Base-by-base conservation (phyloP, 176 grass and related monocot species). In the Triticum timopheevii region DNA sequence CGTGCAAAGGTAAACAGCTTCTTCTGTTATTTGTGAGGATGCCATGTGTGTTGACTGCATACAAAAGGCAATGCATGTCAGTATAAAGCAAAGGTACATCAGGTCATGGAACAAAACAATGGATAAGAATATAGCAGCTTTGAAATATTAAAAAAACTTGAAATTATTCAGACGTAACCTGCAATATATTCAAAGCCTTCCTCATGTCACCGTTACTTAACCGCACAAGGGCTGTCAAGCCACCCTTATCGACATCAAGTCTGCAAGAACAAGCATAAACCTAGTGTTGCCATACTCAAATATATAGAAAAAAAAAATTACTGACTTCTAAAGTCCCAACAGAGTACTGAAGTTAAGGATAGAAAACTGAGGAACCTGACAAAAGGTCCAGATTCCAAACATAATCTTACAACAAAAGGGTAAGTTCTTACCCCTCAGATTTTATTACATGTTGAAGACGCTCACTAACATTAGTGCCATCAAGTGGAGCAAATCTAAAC, bases 1-100 rank as follows among this genome's bases (percentile, higher is more conserved):
- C 15, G 92, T 98, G 90, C 97, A 98, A 86, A 98, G 97, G 77
- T 98, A 96, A 15, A 98, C 94, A 69, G 97, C 90, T 91, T 96
- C 94, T 90, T 98, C 97, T 73, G 87, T 89, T 71, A 98, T 91
- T 81, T 92, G 87, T 74, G 91, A 79, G 68, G 93, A 98, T 82
- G 97, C 85, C 97, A 98, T 98, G 76, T 98, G 94, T 36, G 97
- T 96, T 83, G 97, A 92, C 97, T 98, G 90, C 50, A 77, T 30
- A 88, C 44, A 59, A 49, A 77, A 83, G 28, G 17, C 68, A 89
- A 74, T 35, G 8, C 6, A 78, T 24, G 30, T 85, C 65, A 73
- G 30, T 87, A 23, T 49, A 84, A 78, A 86, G 4, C 30, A 9
- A 70, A 58, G 59, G 68, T 2, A 31, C 15, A 65, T 36, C 67